Conservation (phyloP, 106 monocot genomes). For the Cymbidium sinense region DNA sequence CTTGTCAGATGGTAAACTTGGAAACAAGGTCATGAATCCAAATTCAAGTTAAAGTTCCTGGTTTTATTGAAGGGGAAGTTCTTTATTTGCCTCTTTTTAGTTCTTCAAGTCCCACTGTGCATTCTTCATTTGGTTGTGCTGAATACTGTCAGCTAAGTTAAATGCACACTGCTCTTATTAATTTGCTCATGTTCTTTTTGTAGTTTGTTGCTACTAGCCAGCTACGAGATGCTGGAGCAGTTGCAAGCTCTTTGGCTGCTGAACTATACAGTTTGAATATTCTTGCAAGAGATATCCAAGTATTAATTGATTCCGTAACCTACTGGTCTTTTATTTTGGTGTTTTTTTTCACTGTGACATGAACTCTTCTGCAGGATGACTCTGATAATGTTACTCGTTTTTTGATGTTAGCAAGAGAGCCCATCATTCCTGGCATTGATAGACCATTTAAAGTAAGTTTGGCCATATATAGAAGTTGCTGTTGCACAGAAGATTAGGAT, state of each 20-base stretch:
- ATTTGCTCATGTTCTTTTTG: conserved; percentile 6
- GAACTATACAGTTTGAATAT: conserved; percentile 77
- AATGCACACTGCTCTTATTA: not conserved
- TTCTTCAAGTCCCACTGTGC: not conserved
- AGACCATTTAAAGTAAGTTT: conserved; percentile 68
- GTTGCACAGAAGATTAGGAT: not conserved
- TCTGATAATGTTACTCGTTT: conserved; percentile 88
- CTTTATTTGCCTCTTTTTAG: not conserved
- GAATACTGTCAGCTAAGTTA: not conserved
- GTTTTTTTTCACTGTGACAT: conserved; percentile 6
- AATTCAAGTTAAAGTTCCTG: not conserved
- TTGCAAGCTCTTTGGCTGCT: conserved; percentile 84
- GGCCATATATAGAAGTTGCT: not conserved
- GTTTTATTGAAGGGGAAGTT: not conserved
- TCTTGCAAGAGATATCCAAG: conserved; percentile 81
- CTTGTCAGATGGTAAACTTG: not conserved
- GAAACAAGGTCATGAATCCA: not conserved
- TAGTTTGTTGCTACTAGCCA: conserved; percentile 67
- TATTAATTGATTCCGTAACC: conserved; percentile 10
- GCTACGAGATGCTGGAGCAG: conserved; percentile 76
- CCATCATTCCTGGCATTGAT: conserved; percentile 68
- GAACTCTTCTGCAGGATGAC: conserved; percentile 55
- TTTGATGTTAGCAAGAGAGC: conserved; percentile 91
- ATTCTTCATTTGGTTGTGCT: not conserved
- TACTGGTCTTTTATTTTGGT: not conserved